Evolutionary conservation across 2,329 filamentous ascomycete species (phyloP).

Genomic region (Penicillium vulpinum): DNA sequence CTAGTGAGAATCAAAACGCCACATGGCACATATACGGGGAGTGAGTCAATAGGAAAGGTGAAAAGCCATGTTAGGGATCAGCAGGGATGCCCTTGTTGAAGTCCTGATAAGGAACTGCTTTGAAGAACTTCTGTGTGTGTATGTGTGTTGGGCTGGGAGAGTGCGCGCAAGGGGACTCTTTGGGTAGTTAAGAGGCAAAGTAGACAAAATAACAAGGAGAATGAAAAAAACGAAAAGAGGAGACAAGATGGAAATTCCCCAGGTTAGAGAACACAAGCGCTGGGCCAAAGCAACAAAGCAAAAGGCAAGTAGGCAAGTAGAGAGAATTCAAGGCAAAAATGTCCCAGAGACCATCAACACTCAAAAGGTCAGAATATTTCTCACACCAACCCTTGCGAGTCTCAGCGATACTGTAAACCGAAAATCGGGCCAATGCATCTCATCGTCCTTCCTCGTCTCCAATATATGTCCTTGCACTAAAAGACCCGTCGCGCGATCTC

Average conservation of each 20-base stretch:
- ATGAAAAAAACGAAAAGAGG: constrained; percentile 24
- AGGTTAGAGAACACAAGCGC: constrained; percentile 12
- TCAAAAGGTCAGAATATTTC: constrained; percentile 3
- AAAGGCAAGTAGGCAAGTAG: constrained; percentile 7
- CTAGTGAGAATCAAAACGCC: constrained; percentile 25
- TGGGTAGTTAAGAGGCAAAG: constrained; percentile 30
- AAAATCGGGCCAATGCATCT: constrained; percentile 8
- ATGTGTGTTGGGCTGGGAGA: constrained; percentile 25
- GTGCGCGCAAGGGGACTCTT: constrained; percentile 31
- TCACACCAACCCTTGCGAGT: constrained; percentile 12
- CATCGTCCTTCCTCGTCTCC: constrained; percentile 6
- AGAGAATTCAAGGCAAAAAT: constrained; percentile 8
- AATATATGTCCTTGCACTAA: constrained; percentile 16
- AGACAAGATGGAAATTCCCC: constrained; percentile 9
- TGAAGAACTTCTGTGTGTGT: constrained; percentile 29
- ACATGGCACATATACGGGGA: constrained; percentile 21
- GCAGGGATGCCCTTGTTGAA: constrained; percentile 26
- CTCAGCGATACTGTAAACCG: constrained; percentile 9
- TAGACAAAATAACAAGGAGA: constrained; percentile 32
- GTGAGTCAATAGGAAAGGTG: constrained; percentile 5
- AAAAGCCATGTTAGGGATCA: constrained; percentile 24
- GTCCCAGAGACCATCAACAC: constrained; percentile 3
- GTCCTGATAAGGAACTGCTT: constrained; percentile 31
- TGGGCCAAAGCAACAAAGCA: constrained; percentile 13
- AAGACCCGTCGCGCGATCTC: constrained; percentile 16